Conservation (phyloP, 2,329 filamentous ascomycete genomes). For the Colletotrichum sp. region DNA sequence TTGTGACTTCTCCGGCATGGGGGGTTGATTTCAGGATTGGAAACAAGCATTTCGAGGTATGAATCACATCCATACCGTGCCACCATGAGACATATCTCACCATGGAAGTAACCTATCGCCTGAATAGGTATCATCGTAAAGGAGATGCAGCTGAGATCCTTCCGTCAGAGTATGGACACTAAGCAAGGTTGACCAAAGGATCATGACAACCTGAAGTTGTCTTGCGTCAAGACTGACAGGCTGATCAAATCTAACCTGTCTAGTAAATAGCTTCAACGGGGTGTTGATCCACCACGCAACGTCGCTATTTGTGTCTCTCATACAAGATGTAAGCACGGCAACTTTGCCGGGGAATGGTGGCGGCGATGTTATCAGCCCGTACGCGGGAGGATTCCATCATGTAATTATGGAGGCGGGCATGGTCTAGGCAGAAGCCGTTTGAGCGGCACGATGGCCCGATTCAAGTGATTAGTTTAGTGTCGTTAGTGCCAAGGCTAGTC, state of each 20-base stretch:
- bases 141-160: neutral
- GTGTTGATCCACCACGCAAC: neutral
- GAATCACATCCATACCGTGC: neutral
- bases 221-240: neutral
- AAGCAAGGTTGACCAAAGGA: neutral
- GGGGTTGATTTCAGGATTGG: neutral
- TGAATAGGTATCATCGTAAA: neutral
- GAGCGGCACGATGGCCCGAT: neutral
- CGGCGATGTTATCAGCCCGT: neutral
- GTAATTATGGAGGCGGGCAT: neutral
- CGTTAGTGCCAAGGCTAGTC: neutral
- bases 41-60: neutral
- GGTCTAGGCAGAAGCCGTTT: neutral
- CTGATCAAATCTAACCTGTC: neutral
- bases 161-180: neutral
- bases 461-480: neutral
- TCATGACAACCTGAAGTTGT: neutral
- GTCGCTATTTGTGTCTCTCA: neutral
- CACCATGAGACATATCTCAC: neutral
- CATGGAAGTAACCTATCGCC: neutral
- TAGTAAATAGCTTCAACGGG: neutral
- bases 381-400: neutral
- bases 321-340: neutral
- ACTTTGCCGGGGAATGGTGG: neutral
- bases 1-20: neutral